Base-by-base conservation (phyloP, 1,139 yeast genomes). In the Hansenula sp. region DNA sequence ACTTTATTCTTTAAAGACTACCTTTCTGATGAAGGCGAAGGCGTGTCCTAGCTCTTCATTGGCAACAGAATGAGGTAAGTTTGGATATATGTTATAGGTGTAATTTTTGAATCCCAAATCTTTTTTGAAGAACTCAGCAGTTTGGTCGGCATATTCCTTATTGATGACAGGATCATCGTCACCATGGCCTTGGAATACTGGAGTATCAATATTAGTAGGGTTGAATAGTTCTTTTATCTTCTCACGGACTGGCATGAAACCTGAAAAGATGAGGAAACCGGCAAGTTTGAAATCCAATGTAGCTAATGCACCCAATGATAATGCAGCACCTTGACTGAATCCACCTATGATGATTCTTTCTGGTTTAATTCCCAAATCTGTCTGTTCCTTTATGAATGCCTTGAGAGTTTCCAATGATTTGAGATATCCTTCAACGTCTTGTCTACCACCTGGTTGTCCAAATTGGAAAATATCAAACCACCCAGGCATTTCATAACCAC, bases 301-400 rank as follows among this genome's bases (percentile, higher is more conserved):
- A 1, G 69, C 64, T 9, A 73, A 64, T 11, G 73, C 48, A 2
- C 89, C 90, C 44, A 86, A 65, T 1, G 95, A 66, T 12, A 90
- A 51, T 1, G 95, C 92, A 37, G 89, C 95, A 44, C 98, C 98
- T 64, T 92, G 98, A 8, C 95, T 82, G 58, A 92, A 92, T 1
- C 98, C 98, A 28, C 97, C 97, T 46, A 92, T 68, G 14, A 92
- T 70, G 38, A 92, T 83, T 40, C 82, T 75, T 29, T 83, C 80
- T 0, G 89, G 66, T 2, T 82, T 75, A 29, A 90, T 75, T 4
- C 94, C 85, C 6, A 60, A 60, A 8, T 72, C 75, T 14, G 78
- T 69, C 58, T 88, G 90, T 46, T 82, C 82, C 20, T 74, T 65
- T 37, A 92, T 72, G 44, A 80, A 66, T 2, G 57, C 57, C 45